Percentiles rank a stretch among this genome's conserved stretches.
Evolutionary conservation across 2,329 filamentous ascomycete species (phyloP).

Genomic region (Paecilomyces formosus): DNA sequence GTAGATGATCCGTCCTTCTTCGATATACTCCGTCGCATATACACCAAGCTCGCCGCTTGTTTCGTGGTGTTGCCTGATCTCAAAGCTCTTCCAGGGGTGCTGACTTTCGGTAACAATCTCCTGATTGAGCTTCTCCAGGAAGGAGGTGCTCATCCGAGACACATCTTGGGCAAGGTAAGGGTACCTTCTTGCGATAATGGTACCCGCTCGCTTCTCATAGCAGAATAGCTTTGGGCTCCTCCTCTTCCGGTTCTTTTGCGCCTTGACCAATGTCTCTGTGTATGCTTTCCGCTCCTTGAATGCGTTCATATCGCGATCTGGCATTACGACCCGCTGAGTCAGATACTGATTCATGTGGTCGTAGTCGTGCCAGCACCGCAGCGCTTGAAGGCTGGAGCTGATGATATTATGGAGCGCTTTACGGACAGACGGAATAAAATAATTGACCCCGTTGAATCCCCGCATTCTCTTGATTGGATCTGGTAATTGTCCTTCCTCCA

Average conservation of each 20-base stretch:
- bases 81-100: constrained; percentile 8
- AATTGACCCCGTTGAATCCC: constrained; percentile 16
- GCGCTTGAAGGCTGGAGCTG: constrained; percentile 20
- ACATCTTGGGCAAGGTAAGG: constrained; percentile 20
- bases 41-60: constrained; percentile 13
- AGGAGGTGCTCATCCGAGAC: constrained; percentile 7
- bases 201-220: constrained; percentile 17
- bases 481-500: constrained; percentile 4
- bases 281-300: constrained; percentile 12
- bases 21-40: constrained; percentile 20
- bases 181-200: constrained; percentile 12
- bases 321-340: constrained; percentile 9
- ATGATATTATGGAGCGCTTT: constrained; percentile 21
- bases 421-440: constrained; percentile 21
- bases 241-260: constrained; percentile 1
- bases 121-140: constrained; percentile 15
- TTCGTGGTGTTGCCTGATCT: constrained; percentile 3
- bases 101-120: constrained; percentile 12
- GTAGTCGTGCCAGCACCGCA: constrained; percentile 25
- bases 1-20: constrained; percentile 17
- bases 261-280: constrained; percentile 3
- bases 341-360: constrained; percentile 12
- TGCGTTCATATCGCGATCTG: constrained; percentile 14
- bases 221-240: constrained; percentile 12
- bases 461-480: constrained; percentile 14